Conservation (phyloP, 305 asterid species). For the Stenogyne calaminthoides region DNA sequence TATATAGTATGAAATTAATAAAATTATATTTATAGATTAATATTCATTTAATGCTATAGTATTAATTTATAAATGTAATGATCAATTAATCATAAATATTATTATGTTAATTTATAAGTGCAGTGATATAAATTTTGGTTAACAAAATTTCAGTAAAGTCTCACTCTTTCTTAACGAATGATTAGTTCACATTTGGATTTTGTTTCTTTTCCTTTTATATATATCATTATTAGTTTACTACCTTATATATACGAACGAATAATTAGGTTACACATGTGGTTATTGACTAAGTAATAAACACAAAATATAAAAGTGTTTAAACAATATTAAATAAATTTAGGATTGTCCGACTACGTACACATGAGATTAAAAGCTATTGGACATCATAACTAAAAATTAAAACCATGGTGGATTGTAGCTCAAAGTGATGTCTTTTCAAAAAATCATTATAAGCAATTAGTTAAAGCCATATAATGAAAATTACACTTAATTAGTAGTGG, state of each 20-base stretch:
- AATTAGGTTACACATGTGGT: not conserved
- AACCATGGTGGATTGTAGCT: slow-evolving; percentile 27
- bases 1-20: too few relatives aligned
- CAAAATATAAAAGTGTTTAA: slow-evolving; percentile 5
- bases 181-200: not conserved
- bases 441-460: slow-evolving; percentile 14
- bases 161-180: too few relatives aligned
- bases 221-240: not conserved
- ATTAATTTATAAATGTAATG: too few relatives aligned
- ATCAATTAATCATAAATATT: too few relatives aligned
- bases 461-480: not conserved
- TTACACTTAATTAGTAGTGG: slow-evolving; percentile 18
- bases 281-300: not conserved
- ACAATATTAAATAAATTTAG: slow-evolving; percentile 13
- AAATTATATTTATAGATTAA: too few relatives aligned
- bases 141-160: too few relatives aligned
- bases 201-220: not conserved
- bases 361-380: not conserved
- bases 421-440: slow-evolving; percentile 28
- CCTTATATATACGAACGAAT: not conserved
- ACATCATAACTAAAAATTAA: not conserved
- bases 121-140: too few relatives aligned
- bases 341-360: not conserved
- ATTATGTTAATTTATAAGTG: too few relatives aligned
- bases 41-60: too few relatives aligned